Evolutionary conservation across 331 rosid species (phyloP), one percentile per base, ranked within the genome.

Genomic region (Rosa hybrid): DNA sequence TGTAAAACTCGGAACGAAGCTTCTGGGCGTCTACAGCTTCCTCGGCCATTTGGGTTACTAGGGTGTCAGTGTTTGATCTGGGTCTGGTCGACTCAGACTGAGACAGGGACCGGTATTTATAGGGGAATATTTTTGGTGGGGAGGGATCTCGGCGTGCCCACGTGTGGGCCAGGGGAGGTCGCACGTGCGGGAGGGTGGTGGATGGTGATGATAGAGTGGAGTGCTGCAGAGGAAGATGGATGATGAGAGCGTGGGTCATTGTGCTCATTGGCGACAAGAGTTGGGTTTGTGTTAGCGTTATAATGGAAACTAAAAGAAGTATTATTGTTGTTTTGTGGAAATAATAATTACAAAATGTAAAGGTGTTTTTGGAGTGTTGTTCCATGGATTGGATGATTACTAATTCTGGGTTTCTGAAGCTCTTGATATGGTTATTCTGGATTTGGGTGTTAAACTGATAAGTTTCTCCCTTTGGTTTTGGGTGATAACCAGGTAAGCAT

Each of bases 1-100:
- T 68, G 3, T 77, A 91, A 75, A 93, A 93, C 67, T 89, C 86
- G 12, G 86, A 78, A 41, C 93, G 94, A 71, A 91, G 84, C 77
- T 90, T 85, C 46, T 67, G 84, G 57, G 53, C 82, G 60, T 80
- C 86, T 20, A 77, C 34, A 49, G 48, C 50, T 75, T 83, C 84
- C 60, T 69, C 71, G 6, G 72, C 90, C 89, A 73, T 88, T 67
- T 78, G 68, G 57, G n/a, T 49, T 2, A 42, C 38, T 60, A 34
- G 14, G 1, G 12, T 54, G 60, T 20, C 79, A 23, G 18, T 9
- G 38, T 38, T 60, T 4, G 82, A 46, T 42, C 21, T 69, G 53
- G 20, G 75, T 23, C 41, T 3, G 45, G 23, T 23, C 39, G 23
- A 21, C 48, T 17, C 85, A 46, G 79, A 53, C 17, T 14, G 41